Conservation (phyloP, 805 yeast genomes). For the Pichia pseudocactophila region DNA sequence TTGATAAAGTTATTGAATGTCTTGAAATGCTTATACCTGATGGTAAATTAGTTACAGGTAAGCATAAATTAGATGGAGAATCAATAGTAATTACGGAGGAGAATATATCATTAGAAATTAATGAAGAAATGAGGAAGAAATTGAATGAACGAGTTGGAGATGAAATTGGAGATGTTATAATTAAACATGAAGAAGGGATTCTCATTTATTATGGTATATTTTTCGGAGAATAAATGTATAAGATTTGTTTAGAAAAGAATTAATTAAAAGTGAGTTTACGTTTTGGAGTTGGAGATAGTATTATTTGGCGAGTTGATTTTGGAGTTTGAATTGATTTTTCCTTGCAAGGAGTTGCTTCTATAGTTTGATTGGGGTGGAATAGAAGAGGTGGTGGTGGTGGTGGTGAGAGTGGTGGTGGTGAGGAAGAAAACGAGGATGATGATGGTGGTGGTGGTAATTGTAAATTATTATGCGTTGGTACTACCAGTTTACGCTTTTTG, state of each 20-base stretch:
- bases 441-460: neutral
- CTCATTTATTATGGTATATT: constrained; percentile 56
- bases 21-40: constrained; percentile 39
- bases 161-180: constrained; percentile 41
- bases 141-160: constrained; percentile 54
- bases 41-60: constrained; percentile 18
- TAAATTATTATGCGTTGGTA: constrained; percentile 20
- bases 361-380: constrained; percentile 7
- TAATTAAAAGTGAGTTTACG: constrained; percentile 18
- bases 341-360: constrained; percentile 20
- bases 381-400: neutral
- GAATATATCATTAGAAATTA: constrained; percentile 18
- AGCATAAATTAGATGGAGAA: constrained; percentile 10
- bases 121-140: constrained; percentile 28
- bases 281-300: constrained; percentile 11
- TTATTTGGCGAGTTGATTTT: neutral
- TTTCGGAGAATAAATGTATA: constrained; percentile 45
- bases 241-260: constrained; percentile 5
- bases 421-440: neutral
- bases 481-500: constrained; percentile 14
- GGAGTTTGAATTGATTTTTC: neutral
- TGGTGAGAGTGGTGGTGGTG: neutral
- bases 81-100: constrained; percentile 22
- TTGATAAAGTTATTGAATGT: constrained; percentile 48
- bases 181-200: constrained; percentile 39